phyloP scores from a whole-genome alignment of 2,329 filamentous ascomycete species.

The Calonectria montana region DNA sequence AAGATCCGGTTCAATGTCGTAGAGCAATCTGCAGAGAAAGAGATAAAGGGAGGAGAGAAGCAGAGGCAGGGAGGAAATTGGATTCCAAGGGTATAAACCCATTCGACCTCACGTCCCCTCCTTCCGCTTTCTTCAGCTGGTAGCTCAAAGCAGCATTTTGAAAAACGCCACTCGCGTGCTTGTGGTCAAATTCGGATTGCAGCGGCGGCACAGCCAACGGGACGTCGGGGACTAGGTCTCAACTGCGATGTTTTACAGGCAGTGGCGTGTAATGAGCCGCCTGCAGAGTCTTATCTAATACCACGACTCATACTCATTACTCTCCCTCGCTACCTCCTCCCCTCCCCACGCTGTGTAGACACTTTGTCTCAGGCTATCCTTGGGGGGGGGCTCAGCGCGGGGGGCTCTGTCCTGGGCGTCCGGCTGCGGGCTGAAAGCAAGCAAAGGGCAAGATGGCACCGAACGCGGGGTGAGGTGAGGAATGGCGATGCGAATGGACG shows the following conservation, averaged over 20 bases:
- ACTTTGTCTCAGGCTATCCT: neutral
- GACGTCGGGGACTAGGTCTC: slow-evolving; percentile 1
- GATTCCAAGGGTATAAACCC: slow-evolving; percentile 27
- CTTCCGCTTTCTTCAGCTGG: slow-evolving; percentile 3
- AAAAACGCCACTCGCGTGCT: slow-evolving; percentile 1
- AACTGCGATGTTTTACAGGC: neutral
- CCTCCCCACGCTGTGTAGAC: slow-evolving; percentile 17
- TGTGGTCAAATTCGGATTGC: slow-evolving; percentile 13
- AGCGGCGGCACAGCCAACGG: neutral
- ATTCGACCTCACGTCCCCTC: slow-evolving; percentile 22
- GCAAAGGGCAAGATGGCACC: neutral
- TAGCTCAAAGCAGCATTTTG: neutral
- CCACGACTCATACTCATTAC: slow-evolving; percentile 17
- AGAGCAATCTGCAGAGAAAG: slow-evolving; percentile 24
- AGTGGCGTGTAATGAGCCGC: neutral
- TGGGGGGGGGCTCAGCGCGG: neutral
- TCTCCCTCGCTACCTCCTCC: neutral
- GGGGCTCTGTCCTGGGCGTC: neutral
- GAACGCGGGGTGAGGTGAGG: neutral
- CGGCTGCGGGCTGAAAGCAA: slow-evolving; percentile 8
- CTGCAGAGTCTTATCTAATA: neutral
- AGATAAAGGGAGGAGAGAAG: neutral
- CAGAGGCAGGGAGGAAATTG: slow-evolving; percentile 31
- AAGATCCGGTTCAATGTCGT: neutral
- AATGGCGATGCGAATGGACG: slow-evolving; percentile 7